These are phyloP conservation scores for Phytopythium delawarense DNA, from an alignment of 352 stramenopile species.

Conservation along the genomic window DNA sequence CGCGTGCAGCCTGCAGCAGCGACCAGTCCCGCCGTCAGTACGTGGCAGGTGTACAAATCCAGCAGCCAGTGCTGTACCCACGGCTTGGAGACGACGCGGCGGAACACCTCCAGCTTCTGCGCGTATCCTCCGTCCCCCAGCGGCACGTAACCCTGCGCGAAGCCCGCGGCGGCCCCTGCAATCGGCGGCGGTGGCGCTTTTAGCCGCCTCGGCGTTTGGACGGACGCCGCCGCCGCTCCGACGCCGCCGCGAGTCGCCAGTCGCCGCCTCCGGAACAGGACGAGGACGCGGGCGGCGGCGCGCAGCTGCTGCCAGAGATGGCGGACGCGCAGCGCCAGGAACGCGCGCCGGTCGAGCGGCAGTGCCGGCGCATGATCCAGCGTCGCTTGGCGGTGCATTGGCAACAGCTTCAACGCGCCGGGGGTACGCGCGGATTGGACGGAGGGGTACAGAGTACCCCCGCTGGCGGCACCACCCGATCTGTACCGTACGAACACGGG, in stretches of 20 bases:
- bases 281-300: slow-evolving; percentile 24
- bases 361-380: neutral
- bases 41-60: neutral
- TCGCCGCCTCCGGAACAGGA: slow-evolving; percentile 17
- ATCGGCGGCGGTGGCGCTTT: neutral
- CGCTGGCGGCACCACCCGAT: neutral
- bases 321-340: neutral
- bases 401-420: neutral
- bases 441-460: neutral
- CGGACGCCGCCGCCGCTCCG: neutral
- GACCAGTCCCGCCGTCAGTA: neutral
- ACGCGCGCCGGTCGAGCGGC: neutral
- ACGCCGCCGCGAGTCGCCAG: neutral
- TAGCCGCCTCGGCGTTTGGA: neutral
- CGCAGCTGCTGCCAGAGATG: slow-evolving; percentile 27
- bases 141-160: neutral
- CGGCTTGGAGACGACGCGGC: slow-evolving; percentile 25
- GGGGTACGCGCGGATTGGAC: neutral
- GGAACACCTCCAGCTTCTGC: slow-evolving; percentile 23
- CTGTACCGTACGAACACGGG: neutral
- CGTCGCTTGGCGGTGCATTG: neutral
- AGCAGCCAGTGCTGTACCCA: slow-evolving; percentile 7
- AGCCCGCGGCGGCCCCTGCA: neutral
- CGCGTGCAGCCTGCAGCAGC: slow-evolving; percentile 25
- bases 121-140: slow-evolving; percentile 14